Conservation (phyloP, 306 rosid genomes). For the Prunus kanzakura region DNA sequence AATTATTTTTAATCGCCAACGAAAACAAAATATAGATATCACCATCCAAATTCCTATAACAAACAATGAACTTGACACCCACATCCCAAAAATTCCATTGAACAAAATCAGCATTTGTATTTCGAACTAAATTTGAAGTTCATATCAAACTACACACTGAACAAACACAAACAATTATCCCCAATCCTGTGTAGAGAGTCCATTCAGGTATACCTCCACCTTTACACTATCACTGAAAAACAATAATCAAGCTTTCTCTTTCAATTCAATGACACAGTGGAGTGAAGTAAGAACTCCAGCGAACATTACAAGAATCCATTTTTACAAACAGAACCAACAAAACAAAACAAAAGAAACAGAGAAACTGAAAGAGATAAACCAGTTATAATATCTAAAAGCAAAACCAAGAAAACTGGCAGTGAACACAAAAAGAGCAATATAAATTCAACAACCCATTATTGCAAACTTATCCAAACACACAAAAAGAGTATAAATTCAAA, state of each 20-base stretch:
- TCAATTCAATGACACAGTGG: background rate
- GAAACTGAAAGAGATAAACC: background rate
- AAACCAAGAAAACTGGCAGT: slow-evolving; percentile 11
- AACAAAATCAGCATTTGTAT: background rate
- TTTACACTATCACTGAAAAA: background rate
- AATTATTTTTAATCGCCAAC: background rate
- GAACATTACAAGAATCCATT: slow-evolving; percentile 1
- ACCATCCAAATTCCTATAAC: background rate
- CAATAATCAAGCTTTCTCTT: background rate
- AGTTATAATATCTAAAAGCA: background rate
- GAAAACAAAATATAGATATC: background rate
- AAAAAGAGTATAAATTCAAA: slow-evolving; percentile 18
- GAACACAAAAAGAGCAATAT: slow-evolving; percentile 9
- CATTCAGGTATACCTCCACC: background rate
- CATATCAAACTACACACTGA: background rate
- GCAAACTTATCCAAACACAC: slow-evolving; percentile 1
- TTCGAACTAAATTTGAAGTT: background rate
- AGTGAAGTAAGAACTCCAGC: background rate
- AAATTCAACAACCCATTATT: slow-evolving; percentile 28
- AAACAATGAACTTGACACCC: background rate
- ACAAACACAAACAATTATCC: background rate
- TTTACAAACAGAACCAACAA: background rate
- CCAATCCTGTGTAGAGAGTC: background rate
- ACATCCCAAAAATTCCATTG: background rate
- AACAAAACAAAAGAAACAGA: background rate